A percentile compares a stretch with the other conserved stretches of the same genome.
Evolutionary conservation across 164 flowering plant species (phyloP).

Genomic region (Hamamelis virginiana): DNA sequence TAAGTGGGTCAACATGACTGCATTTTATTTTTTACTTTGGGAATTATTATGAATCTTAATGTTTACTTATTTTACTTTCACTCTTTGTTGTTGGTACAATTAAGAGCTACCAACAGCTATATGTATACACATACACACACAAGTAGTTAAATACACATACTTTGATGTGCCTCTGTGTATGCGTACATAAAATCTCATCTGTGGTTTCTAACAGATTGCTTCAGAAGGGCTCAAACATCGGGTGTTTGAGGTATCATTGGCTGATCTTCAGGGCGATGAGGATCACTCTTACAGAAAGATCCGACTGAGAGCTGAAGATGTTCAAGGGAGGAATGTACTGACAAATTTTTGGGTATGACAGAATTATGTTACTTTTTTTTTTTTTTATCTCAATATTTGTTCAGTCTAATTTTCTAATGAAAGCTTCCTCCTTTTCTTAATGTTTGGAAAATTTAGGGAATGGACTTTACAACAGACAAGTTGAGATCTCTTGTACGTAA

Average conservation of each 20-base stretch:
- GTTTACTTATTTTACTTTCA: not conserved
- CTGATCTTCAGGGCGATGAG: conserved; percentile 81
- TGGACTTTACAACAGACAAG: conserved; percentile 86
- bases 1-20: too few species aligned
- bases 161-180: too few species aligned
- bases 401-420: not conserved
- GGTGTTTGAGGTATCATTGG: conserved; percentile 65
- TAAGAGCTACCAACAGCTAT: too few species aligned
- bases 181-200: not conserved
- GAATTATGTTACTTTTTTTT: not conserved
- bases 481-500: conserved; percentile 74
- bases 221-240: conserved; percentile 84
- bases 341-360: conserved; percentile 73
- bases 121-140: too few species aligned
- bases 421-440: not conserved
- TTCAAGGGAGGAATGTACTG: conserved; percentile 75
- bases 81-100: not conserved
- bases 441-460: conserved; percentile 44
- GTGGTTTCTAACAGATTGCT: conserved; percentile 51
- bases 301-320: conserved; percentile 79
- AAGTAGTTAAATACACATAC: too few species aligned
- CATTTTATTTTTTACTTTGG: too few species aligned
- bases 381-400: not conserved
- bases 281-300: conserved; percentile 82
- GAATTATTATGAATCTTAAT: too few species aligned